Evolutionary conservation across 352 stramenopile species (phyloP).

Genomic region (Aphanomyces invadans): DNA sequence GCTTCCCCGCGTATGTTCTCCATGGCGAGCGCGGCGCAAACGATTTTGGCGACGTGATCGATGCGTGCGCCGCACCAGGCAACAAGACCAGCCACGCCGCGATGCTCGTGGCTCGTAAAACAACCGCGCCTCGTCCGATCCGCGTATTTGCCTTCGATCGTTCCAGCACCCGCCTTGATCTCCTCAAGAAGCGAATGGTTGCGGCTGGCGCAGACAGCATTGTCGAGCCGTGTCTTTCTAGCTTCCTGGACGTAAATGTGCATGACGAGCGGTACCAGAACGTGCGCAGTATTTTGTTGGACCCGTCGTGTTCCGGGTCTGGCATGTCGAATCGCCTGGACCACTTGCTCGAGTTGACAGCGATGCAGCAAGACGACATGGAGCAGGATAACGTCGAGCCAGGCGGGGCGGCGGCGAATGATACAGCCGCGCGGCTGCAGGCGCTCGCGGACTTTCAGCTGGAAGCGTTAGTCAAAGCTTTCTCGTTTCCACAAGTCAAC

Average conservation of each 20-base stretch:
- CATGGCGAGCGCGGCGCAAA: conserved; percentile 51
- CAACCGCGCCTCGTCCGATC: conserved; percentile 36
- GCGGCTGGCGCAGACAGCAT: conserved; percentile 67
- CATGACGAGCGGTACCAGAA: conserved; percentile 73
- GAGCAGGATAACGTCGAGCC: conserved; percentile 32
- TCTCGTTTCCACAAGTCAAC: conserved; percentile 91
- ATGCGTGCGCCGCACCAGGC: conserved; percentile 95
- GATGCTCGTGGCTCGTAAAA: conserved; percentile 73
- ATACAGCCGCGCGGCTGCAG: conserved; percentile 68
- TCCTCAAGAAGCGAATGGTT: conserved; percentile 85
- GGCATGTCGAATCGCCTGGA: conserved; percentile 92
- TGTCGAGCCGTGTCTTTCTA: conserved; percentile 78
- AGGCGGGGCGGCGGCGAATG: conserved; percentile 37
- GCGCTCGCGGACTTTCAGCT: conserved; percentile 94
- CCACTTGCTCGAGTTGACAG: conserved; percentile 81
- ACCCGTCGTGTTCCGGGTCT: conserved; percentile 95
- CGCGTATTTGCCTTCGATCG: conserved; percentile 94
- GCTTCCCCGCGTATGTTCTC: conserved; percentile 94
- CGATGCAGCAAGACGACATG: conserved; percentile 29
- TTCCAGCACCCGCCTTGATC: conserved; percentile 74
- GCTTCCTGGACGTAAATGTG: conserved; percentile 89
- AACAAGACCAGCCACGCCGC: conserved; percentile 99
- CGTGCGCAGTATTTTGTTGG: conserved; percentile 90
- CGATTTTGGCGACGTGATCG: conserved; percentile 83
- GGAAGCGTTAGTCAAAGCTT: conserved; percentile 88